Base-by-base conservation (phyloP, 768 basidiomycete species). In the Trametes villosa region DNA sequence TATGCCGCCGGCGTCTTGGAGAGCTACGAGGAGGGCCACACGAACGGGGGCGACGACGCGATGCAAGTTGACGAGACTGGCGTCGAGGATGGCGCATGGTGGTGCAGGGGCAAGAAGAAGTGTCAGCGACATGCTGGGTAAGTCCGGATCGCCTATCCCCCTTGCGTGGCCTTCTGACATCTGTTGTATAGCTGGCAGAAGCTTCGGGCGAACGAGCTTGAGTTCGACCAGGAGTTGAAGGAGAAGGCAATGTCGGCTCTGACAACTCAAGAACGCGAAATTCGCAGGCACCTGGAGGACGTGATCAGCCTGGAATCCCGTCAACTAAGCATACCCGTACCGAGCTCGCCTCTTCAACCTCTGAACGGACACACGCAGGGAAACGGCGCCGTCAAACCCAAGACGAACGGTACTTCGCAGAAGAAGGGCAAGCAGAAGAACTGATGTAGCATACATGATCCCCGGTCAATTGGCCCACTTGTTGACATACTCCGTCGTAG, bases 41-140 rank as follows among this genome's bases (percentile, higher is more conserved):
- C 78, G 57, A 75, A 75, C 51, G 75, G 74, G 33, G 59, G 34
- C 8, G 18, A 77, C 44, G 77, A 79, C 33, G 79, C 77, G 45
- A 77, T 74, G 61, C 72, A 75, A 20, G 75, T 74, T 24, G 78
- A 79, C 50, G 71, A 64, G 4, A 53, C 66, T 26, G 52, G 67
- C 24, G 68, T 67, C 13, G 68, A 67, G 29, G 74, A 73, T 27
- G 77, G 74, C 17, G 87, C 87, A 42, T 92, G 89, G 88, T 93
- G 91, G 91, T 94, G 92, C 73, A 78, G 80, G 33, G 88, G 86
- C 34, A 85, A 87, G 71, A 84, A 83, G 68, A 83, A 85, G 47
- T 94, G 92, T 62, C 88, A 89, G 40, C 84, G 92, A 24, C 92
- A 95, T 73, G 79, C 80, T 57, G 90, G 91, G 89, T 91, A 72